Percentiles rank a stretch among this genome's conserved stretches.
Evolutionary conservation across 164 flowering plant genomes (phyloP).

Genomic region (Stephania cephalantha): DNA sequence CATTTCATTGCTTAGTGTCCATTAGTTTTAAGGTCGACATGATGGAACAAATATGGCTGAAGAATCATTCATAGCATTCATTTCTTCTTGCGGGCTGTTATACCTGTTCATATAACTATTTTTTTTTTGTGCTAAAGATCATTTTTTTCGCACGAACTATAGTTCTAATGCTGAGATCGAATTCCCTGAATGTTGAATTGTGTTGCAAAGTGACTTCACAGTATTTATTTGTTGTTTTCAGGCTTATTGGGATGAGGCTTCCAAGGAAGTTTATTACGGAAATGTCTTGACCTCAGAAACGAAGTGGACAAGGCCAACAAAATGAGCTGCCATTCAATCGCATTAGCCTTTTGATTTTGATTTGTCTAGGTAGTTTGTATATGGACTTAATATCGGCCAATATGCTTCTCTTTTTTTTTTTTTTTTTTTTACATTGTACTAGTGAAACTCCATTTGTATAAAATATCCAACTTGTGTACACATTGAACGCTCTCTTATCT

Average conservation of each 20-base stretch:
- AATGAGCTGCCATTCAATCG: slow-evolving; percentile 14
- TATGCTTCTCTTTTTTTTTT: background rate
- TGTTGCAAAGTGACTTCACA: too few relatives aligned
- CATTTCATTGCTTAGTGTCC: background rate
- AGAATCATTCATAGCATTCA: background rate
- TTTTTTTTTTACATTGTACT: background rate
- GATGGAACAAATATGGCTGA: background rate
- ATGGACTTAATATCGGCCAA: background rate
- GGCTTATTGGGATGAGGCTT: slow-evolving; percentile 84
- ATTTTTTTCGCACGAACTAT: too few relatives aligned
- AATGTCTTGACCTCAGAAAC: slow-evolving; percentile 63
- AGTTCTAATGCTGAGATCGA: too few relatives aligned
- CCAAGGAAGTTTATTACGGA: slow-evolving; percentile 74
- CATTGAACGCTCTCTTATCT: too few relatives aligned
- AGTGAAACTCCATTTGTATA: too few relatives aligned
- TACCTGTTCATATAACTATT: background rate
- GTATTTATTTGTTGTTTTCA: slow-evolving; percentile 19
- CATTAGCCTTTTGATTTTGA: background rate
- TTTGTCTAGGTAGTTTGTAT: background rate
- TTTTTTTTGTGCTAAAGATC: too few relatives aligned
- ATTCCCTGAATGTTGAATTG: too few relatives aligned
- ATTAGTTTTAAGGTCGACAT: background rate
- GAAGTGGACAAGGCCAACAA: slow-evolving; percentile 63
- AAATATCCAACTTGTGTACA: too few relatives aligned
- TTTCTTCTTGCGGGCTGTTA: background rate